phyloP scores from a whole-genome alignment of 2,329 filamentous ascomycete species.

The Penicillium sp. region DNA sequence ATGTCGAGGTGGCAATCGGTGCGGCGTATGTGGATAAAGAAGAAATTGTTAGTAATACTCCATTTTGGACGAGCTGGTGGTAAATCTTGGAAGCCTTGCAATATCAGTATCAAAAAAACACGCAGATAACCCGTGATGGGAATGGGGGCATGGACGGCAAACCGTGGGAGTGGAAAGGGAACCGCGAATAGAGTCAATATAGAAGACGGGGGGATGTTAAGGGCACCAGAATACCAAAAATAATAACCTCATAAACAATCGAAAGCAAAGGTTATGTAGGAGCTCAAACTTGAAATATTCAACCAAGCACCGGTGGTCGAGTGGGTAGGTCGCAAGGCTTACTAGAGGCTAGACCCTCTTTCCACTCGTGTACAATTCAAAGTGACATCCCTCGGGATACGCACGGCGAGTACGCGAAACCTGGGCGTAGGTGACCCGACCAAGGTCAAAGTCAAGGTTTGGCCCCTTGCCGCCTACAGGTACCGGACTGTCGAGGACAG shows the following conservation, averaged over 20 bases:
- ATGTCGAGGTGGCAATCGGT: too few relatives aligned
- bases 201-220: neutral
- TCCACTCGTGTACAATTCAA: neutral
- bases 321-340: neutral
- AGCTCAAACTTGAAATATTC: too few relatives aligned
- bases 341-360: neutral
- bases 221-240: neutral
- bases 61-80: too few relatives aligned
- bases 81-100: too few relatives aligned
- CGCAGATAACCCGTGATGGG: too few relatives aligned
- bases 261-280: neutral
- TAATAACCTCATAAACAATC: neutral
- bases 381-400: neutral
- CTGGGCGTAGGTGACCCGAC: neutral
- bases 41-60: too few relatives aligned
- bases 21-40: too few relatives aligned
- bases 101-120: too few relatives aligned
- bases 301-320: slow-evolving; percentile 6
- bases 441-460: neutral
- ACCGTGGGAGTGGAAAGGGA: too few relatives aligned
- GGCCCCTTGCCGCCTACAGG: neutral
- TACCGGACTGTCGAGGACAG: neutral
- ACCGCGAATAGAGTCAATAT: too few relatives aligned
- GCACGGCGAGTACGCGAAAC: neutral
- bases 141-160: too few relatives aligned